These are phyloP conservation scores for Vinca minor DNA, from an alignment of 257 asterid species.

Conservation along the genomic window DNA sequence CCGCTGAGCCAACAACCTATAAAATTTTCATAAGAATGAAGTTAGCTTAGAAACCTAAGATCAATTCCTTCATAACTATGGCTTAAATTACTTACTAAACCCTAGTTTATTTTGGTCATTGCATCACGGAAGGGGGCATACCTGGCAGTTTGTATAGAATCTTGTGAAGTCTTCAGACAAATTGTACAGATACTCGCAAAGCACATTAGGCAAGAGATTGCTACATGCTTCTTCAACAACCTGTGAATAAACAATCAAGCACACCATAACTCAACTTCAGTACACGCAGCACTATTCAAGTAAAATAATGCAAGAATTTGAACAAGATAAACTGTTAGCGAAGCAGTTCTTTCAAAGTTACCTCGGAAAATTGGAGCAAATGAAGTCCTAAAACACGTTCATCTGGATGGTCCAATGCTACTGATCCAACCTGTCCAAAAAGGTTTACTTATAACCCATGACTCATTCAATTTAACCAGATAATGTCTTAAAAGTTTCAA, in stretches of 20 bases:
- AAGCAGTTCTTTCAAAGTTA: constrained; percentile 13
- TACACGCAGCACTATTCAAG: too few species aligned
- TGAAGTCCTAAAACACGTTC: constrained; percentile 78
- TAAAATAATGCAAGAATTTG: not conserved
- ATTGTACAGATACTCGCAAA: constrained; percentile 81
- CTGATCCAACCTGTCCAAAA: constrained; percentile 45
- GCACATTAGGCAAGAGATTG: constrained; percentile 51
- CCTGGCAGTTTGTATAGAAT: constrained; percentile 89
- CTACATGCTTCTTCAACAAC: constrained; percentile 73
- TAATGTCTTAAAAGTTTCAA: not conserved
- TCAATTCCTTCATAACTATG: not conserved
- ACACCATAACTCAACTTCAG: constrained; percentile 12
- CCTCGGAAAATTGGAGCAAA: constrained; percentile 88
- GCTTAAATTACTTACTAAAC: not conserved
- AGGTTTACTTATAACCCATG: not conserved
- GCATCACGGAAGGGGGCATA: constrained; percentile 15
- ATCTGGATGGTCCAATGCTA: constrained; percentile 69
- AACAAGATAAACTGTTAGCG: not conserved
- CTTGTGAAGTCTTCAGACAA: constrained; percentile 79
- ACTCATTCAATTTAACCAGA: not conserved
- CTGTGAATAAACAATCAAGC: constrained; percentile 29
- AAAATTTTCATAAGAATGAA: not conserved
- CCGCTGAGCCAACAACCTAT: constrained; percentile 74
- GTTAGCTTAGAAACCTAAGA: not conserved
- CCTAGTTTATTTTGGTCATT: not conserved